Base-by-base conservation (phyloP, 2,329 filamentous ascomycete species). In the Alternaria brassicicola region DNA sequence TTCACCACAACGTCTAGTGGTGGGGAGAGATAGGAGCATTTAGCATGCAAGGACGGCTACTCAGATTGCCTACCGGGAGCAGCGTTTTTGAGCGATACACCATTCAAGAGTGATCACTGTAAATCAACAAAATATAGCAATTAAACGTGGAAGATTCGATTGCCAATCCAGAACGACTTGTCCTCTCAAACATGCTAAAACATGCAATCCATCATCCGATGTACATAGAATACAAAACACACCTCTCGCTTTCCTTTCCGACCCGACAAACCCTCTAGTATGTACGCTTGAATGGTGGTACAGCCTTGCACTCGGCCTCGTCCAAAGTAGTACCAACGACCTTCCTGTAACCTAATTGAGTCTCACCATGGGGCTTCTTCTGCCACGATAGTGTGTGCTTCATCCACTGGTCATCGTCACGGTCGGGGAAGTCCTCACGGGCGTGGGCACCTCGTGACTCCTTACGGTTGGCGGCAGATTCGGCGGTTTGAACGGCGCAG, bases 381-480 rank as follows among this genome's bases (percentile, higher is more conserved):
- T 99, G 95, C 90, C 90, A 99, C 67, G 89, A 92, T 62, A 99
- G 86, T 43, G 92, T 96, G 86, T 99, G 95, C 89, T 98, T 98
- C 94, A 97, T 97, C 94, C 94, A 98, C 80, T 96, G 90, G 80
- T 89, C 85, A 77, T 99, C 95, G 76, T 98, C 92, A 83, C 95
- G 90, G 17, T 98, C 93, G 57, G 94, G 94, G 86, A 80, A 98
- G 78, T 99, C 95, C 84, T 99, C 95, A 68, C 95, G 91, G 67
- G 95, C 95, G 81, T 99, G 95, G 23, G 95, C 95, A 78, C 95
- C 95, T 82, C 95, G 91, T 55, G 93, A 97, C 82, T 99, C 95
- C 86, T 97, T 97, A 77, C 95, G 89, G 82, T 94, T 94, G 58
- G 93, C 92, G 63, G 95, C 95, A 30, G 93, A 87, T 70, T 89